These are phyloP conservation scores for Epichloe elymi DNA, from an alignment of 2,329 filamentous ascomycete genomes.

Conservation along the genomic window DNA sequence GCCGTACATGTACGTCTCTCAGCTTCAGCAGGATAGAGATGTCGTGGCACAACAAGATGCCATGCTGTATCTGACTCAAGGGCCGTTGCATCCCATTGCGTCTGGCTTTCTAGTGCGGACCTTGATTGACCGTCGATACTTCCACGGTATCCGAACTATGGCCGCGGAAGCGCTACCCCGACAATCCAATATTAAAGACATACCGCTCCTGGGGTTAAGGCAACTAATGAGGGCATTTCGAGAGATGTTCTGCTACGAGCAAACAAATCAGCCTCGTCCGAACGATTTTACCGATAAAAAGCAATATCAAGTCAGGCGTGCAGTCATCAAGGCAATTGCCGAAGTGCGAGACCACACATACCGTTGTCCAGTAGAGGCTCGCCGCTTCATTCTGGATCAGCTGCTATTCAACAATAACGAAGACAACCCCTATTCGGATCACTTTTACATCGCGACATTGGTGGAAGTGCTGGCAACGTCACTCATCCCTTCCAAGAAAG, in stretches of 20 bases:
- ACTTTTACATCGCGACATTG: slow-evolving; percentile 73
- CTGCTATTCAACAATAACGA: slow-evolving; percentile 91
- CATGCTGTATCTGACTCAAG: slow-evolving; percentile 58
- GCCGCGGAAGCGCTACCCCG: slow-evolving; percentile 67
- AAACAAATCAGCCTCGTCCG: slow-evolving; percentile 64
- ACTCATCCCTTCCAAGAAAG: slow-evolving; percentile 36
- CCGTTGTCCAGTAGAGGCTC: slow-evolving; percentile 65
- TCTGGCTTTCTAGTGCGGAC: slow-evolving; percentile 85
- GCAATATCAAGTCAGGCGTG: slow-evolving; percentile 71
- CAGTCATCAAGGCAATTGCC: slow-evolving; percentile 71
- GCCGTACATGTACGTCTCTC: slow-evolving; percentile 95
- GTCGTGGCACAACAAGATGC: slow-evolving; percentile 77
- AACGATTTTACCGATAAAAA: slow-evolving; percentile 88
- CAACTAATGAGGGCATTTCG: slow-evolving; percentile 80
- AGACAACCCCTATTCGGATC: slow-evolving; percentile 78
- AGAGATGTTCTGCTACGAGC: slow-evolving; percentile 74
- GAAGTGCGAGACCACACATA: slow-evolving; percentile 61
- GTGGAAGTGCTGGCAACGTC: slow-evolving; percentile 50
- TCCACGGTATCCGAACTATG: slow-evolving; percentile 79
- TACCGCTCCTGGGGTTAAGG: slow-evolving; percentile 63
- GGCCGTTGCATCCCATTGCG: slow-evolving; percentile 62
- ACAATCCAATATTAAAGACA: slow-evolving; percentile 54
- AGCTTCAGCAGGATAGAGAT: slow-evolving; percentile 92
- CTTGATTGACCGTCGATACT: slow-evolving; percentile 83
- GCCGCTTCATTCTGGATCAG: slow-evolving; percentile 77